phyloP scores from a whole-genome alignment of 1,284 basidiomycete genomes.

The Trametes versicolor region DNA sequence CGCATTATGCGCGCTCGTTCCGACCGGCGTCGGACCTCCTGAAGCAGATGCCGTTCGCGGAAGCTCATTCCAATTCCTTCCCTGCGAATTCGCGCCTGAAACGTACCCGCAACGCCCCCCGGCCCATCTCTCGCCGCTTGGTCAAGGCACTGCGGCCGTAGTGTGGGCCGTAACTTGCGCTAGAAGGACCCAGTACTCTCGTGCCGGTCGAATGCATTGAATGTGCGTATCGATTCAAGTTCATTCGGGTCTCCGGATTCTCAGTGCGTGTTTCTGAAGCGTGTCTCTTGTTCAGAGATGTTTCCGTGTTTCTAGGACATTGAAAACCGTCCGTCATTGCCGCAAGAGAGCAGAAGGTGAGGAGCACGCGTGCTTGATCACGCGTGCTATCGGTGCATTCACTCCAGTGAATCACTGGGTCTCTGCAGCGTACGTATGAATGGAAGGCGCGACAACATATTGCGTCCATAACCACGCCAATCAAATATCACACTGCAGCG shows the following conservation, averaged over 20 bases:
- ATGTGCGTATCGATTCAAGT: background rate
- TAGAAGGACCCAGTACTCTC: background rate
- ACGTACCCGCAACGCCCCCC: background rate
- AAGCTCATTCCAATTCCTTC: background rate
- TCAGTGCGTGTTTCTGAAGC: background rate
- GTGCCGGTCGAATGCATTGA: background rate
- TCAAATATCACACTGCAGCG: background rate
- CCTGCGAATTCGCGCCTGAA: conserved; percentile 3
- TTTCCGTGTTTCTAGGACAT: background rate
- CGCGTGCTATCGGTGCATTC: background rate
- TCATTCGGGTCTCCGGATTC: background rate
- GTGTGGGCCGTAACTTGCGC: background rate
- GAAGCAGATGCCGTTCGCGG: background rate
- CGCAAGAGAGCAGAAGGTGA: background rate
- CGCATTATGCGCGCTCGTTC: conserved; percentile 7
- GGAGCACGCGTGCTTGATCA: background rate
- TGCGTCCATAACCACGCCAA: background rate
- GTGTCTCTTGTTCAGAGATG: background rate
- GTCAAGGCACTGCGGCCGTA: background rate
- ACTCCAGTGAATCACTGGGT: background rate
- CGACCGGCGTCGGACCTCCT: conserved; percentile 15
- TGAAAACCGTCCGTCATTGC: background rate
- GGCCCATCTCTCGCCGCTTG: background rate
- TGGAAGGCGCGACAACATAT: background rate
- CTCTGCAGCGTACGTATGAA: background rate